phyloP scores from a whole-genome alignment of 75 land plant genomes.

The Picea glauca region DNA sequence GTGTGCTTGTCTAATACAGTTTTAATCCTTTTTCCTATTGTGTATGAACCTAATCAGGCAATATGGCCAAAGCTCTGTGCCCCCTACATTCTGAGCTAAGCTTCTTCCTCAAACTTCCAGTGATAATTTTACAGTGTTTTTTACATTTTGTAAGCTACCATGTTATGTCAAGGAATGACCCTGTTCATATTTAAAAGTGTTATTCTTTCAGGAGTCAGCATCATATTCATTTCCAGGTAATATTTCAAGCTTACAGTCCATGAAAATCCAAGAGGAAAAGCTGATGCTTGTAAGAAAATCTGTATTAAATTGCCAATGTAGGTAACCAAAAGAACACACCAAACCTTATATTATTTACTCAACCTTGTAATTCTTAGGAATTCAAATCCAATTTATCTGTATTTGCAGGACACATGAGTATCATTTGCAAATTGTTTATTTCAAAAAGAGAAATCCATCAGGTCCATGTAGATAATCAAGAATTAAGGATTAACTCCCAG shows the following conservation, averaged over 20 bases:
- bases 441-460: too few relatives aligned
- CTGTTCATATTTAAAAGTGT: background rate
- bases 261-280: background rate
- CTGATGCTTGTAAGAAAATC: background rate
- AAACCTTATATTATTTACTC: background rate
- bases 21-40: background rate
- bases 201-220: background rate
- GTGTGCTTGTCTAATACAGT: background rate
- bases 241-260: background rate
- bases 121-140: background rate
- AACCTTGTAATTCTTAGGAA: background rate
- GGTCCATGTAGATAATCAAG: too few relatives aligned
- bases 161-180: background rate
- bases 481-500: too few relatives aligned
- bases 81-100: background rate
- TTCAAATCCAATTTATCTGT: too few relatives aligned
- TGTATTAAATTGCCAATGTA: background rate
- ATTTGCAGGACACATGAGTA: too few relatives aligned
- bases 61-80: background rate
- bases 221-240: background rate
- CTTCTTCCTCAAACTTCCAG: conserved; percentile 1
- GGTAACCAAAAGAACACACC: background rate
- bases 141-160: background rate
- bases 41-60: background rate
- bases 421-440: too few relatives aligned